Evolutionary conservation across 179 eudicot genomes (phyloP).

Genomic region (Beta lomatogona): DNA sequence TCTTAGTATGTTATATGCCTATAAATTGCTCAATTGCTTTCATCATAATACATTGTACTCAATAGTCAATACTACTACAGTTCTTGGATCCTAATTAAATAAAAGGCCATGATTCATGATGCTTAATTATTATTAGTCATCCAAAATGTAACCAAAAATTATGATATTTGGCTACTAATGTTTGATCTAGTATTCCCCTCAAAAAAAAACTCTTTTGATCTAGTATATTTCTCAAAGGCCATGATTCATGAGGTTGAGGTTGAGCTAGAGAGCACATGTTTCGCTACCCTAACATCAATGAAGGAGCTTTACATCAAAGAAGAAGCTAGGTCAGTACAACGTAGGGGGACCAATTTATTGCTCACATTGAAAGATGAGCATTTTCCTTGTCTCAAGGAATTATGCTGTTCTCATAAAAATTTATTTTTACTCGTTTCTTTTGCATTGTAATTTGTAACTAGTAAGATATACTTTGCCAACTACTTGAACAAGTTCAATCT

Average conservation of each 20-base stretch:
- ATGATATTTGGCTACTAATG: background rate
- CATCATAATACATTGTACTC: too few species aligned
- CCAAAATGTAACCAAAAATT: background rate
- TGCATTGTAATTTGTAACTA: background rate
- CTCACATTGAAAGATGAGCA: slow-evolving; percentile 32
- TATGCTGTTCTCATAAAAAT: slow-evolving; percentile 6
- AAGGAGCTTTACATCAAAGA: slow-evolving; percentile 6
- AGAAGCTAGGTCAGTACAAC: background rate
- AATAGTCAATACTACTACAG: too few species aligned
- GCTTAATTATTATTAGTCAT: background rate
- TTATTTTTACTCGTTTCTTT: background rate
- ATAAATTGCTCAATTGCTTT: too few species aligned
- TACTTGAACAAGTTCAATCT: too few species aligned
- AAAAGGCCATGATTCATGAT: background rate
- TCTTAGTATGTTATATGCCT: too few species aligned
- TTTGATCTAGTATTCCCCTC: too few species aligned
- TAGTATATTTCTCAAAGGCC: background rate
- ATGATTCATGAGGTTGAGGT: slow-evolving; percentile 20
- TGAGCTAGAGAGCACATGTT: slow-evolving; percentile 30
- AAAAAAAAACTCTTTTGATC: too few species aligned
- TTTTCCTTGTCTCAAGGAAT: slow-evolving; percentile 33
- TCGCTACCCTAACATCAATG: slow-evolving; percentile 7
- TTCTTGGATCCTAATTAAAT: background rate
- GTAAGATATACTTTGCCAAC: slow-evolving; percentile 6
- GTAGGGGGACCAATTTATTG: slow-evolving; percentile 42